Conservation (phyloP, 2,329 filamentous ascomycete species). For the Chrysosphaeria jannelii region DNA sequence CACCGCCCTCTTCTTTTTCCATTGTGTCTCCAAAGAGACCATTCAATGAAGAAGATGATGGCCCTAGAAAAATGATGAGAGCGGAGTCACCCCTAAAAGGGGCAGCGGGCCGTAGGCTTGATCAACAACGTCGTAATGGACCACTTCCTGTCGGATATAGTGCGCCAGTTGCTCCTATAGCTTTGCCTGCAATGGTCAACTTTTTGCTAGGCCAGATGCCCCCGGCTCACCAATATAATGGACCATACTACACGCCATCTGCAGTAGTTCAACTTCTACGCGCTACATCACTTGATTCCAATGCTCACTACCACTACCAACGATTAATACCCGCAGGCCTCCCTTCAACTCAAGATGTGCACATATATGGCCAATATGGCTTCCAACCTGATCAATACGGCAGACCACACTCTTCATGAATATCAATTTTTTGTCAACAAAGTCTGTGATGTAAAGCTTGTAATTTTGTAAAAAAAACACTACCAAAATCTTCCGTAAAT, state of each 20-base stretch:
- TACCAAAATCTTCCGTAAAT: too few species aligned
- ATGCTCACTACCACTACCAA: too few species aligned
- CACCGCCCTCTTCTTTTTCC: background rate
- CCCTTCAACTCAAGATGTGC: too few species aligned
- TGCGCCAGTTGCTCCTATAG: conserved; percentile 4
- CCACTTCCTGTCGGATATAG: conserved; percentile 8
- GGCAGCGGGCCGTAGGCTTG: conserved; percentile 55
- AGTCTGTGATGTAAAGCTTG: too few species aligned
- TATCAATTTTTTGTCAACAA: too few species aligned
- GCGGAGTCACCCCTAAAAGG: conserved; percentile 68
- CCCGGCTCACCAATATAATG: conserved; percentile 38
- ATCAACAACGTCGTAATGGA: conserved; percentile 26
- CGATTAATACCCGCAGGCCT: too few species aligned
- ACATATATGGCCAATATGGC: too few species aligned
- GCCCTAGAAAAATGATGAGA: conserved; percentile 60
- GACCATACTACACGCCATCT: conserved; percentile 35
- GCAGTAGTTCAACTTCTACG: conserved; percentile 41
- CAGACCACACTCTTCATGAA: too few species aligned
- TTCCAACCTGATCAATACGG: too few species aligned
- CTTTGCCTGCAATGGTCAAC: conserved; percentile 36
- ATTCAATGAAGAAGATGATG: conserved; percentile 38
- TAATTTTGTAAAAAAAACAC: too few species aligned
- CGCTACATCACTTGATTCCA: too few species aligned
- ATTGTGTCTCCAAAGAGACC: conserved; percentile 26
- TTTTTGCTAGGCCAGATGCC: conserved; percentile 46